These are phyloP conservation scores for Hypericum perforatum DNA, from an alignment of 345 rosid species.

Conservation along the genomic window DNA sequence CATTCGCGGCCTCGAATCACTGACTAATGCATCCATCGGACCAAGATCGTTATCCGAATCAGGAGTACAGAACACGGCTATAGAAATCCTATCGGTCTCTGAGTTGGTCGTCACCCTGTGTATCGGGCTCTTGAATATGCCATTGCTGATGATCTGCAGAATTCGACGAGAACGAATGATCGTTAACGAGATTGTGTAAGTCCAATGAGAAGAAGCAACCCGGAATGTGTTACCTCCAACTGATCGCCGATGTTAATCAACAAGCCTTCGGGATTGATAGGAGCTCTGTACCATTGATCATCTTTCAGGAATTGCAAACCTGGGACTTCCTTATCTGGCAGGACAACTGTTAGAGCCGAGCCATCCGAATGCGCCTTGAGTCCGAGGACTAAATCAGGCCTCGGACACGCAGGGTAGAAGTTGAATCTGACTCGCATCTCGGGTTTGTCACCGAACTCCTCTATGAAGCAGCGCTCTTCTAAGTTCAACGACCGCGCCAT, in stretches of 20 bases:
- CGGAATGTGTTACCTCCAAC: conserved; percentile 27
- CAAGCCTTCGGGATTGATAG: conserved; percentile 5
- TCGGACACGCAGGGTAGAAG: conserved; percentile 15
- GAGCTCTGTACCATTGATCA: conserved; percentile 12
- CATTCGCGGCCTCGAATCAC: conserved; percentile 35
- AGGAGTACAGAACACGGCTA: conserved; percentile 43
- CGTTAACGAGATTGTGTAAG: not conserved
- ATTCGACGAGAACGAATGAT: not conserved
- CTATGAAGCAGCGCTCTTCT: conserved; percentile 35
- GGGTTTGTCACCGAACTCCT: conserved; percentile 28
- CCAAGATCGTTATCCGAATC: conserved; percentile 25
- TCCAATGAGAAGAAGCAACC: not conserved
- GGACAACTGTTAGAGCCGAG: conserved; percentile 8
- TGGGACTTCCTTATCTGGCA: conserved; percentile 12
- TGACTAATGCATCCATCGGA: conserved; percentile 23
- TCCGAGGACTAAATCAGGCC: conserved; percentile 13
- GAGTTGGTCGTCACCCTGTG: conserved; percentile 42
- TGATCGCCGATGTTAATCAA: conserved; percentile 27
- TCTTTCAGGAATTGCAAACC: conserved; percentile 16
- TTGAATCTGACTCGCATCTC: conserved; percentile 16
- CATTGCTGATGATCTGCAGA: conserved; percentile 50
- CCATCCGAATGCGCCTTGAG: conserved; percentile 18
- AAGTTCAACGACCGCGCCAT: conserved; percentile 43
- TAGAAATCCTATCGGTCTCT: conserved; percentile 34
- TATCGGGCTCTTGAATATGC: conserved; percentile 43